phyloP scores from a whole-genome alignment of 805 yeast species.

The Kodamaea neixiangensis region DNA sequence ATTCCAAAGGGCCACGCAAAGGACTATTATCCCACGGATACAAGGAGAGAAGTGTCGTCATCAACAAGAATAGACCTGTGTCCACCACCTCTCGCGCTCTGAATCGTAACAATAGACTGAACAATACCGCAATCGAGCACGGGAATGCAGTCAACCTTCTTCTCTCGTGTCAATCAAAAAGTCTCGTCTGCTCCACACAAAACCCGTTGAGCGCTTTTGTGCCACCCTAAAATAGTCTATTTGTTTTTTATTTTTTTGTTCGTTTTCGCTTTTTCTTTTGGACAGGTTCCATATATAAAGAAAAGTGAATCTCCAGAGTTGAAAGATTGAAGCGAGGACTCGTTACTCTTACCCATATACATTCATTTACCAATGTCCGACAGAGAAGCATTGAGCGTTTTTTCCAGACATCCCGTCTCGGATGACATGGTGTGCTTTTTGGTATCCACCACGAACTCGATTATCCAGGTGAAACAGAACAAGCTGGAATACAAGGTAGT shows the following conservation, averaged over 20 bases:
- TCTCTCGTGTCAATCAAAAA: neutral
- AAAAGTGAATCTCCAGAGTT: neutral
- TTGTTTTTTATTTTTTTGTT: neutral
- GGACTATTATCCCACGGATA: too few relatives aligned
- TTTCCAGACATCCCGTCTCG: conserved; percentile 56
- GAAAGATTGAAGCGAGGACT: neutral
- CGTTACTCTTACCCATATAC: neutral
- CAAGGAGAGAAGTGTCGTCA: neutral
- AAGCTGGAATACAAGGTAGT: conserved; percentile 30
- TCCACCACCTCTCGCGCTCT: too few relatives aligned
- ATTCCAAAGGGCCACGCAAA: too few relatives aligned
- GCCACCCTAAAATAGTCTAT: neutral
- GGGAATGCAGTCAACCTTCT: neutral
- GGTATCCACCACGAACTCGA: conserved; percentile 58
- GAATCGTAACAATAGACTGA: too few relatives aligned
- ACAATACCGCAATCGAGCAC: neutral
- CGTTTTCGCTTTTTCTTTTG: neutral
- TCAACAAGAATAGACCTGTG: neutral
- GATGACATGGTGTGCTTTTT: conserved; percentile 59
- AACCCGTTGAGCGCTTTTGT: neutral
- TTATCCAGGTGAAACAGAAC: conserved; percentile 46
- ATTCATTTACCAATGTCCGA: conserved; percentile 23
- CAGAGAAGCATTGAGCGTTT: conserved; percentile 51
- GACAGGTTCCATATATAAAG: neutral
- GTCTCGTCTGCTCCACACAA: neutral